Percentiles rank a stretch among this genome's conserved stretches.
These are phyloP conservation scores for Pythium biforme DNA, from an alignment of 352 stramenopile species.

Conservation along the genomic window DNA sequence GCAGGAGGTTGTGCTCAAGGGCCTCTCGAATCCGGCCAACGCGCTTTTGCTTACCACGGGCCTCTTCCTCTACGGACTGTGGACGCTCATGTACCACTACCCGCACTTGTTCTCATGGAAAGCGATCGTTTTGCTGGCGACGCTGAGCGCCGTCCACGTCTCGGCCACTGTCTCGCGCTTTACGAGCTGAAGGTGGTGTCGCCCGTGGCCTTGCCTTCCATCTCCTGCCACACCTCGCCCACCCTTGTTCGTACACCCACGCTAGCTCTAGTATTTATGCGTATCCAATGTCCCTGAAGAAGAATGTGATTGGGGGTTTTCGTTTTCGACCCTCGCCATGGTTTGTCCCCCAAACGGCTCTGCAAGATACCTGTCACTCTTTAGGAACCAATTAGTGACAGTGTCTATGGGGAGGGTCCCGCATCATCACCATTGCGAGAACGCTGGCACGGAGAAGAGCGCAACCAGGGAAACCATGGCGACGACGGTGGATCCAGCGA, in stretches of 20 bases:
- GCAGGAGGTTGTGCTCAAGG: constrained; percentile 49
- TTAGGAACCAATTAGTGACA: constrained; percentile 13
- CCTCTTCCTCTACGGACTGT: constrained; percentile 66
- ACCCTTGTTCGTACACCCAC: not conserved
- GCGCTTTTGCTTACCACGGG: constrained; percentile 63
- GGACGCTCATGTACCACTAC: constrained; percentile 80
- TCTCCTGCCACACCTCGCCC: not conserved
- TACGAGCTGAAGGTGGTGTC: constrained; percentile 22
- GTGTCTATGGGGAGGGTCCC: not conserved
- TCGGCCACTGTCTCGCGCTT: constrained; percentile 56
- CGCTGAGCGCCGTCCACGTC: constrained; percentile 64
- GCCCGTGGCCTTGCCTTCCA: not conserved
- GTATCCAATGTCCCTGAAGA: not conserved
- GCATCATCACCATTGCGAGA: constrained; percentile 11
- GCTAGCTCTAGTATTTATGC: constrained; percentile 17
- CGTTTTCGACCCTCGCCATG: no score
- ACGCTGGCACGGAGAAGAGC: no score
- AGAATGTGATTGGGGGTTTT: not conserved
- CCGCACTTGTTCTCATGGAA: constrained; percentile 80
- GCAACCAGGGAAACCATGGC: not conserved
- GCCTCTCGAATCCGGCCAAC: constrained; percentile 50
- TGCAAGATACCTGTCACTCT: constrained; percentile 14
- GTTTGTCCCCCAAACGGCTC: not conserved
- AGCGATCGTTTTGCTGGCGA: constrained; percentile 56
- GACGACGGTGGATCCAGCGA: constrained; percentile 48